These are phyloP conservation scores for Alternaria gansuensis DNA, from an alignment of 2,329 filamentous ascomycete species.

Conservation along the genomic window DNA sequence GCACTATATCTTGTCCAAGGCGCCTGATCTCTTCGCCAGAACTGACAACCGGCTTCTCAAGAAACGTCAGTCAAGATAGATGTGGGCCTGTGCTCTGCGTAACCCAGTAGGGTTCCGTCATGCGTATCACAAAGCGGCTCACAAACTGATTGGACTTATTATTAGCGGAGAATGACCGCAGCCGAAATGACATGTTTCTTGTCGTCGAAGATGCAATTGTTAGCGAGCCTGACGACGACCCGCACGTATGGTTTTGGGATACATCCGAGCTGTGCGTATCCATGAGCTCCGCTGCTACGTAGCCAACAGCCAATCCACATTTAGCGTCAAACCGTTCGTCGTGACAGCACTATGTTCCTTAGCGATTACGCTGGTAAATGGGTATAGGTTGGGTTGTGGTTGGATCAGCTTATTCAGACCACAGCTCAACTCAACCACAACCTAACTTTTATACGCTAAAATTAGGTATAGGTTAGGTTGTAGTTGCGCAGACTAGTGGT, in stretches of 20 bases:
- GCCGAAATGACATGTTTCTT: constrained; percentile 7
- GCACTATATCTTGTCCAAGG: neutral
- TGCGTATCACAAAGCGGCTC: constrained; percentile 8
- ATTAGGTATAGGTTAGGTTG: too few species aligned
- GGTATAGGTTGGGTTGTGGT: neutral
- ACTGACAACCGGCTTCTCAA: neutral
- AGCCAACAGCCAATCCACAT: neutral
- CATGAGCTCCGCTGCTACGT: constrained; percentile 8
- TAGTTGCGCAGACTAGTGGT: too few species aligned
- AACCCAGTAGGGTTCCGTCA: constrained; percentile 2
- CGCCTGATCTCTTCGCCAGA: neutral
- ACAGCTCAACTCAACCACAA: too few species aligned
- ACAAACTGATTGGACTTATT: neutral
- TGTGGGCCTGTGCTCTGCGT: constrained; percentile 4
- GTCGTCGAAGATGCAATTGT: neutral
- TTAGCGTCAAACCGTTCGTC: neutral
- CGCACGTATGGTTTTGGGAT: neutral
- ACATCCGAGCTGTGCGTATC: constrained; percentile 17
- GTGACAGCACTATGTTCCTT: constrained; percentile 3
- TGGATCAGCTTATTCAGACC: too few species aligned
- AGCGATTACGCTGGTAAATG: neutral
- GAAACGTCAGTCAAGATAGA: neutral
- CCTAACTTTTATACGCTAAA: too few species aligned
- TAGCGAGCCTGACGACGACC: constrained; percentile 3
- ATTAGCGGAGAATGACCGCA: neutral